Evolutionary conservation across 371 early-diverging fungal genomes (phyloP), one percentile per base, ranked within the genome.

Genomic region (Lichtheimia corymbifera): DNA sequence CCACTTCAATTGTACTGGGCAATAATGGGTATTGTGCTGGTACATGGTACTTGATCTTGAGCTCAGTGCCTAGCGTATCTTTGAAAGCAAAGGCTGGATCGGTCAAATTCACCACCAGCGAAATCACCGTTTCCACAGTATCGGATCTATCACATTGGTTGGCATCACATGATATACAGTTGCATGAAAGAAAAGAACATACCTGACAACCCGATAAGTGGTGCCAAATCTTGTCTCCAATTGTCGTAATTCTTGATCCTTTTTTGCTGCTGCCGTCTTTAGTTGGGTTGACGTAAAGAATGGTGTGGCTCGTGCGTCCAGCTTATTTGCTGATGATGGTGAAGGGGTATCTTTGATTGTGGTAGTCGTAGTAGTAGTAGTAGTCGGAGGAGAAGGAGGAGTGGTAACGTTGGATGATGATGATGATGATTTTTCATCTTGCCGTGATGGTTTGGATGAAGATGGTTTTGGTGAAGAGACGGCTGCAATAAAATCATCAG

Each of bases 211-310:
- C 14, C 66, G 67, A 41, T 72, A 74, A 1, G 70, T 66, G 20
- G 72, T 68, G 27, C 80, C 74, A 58, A 86, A 84, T 4, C 84
- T 75, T 3, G 82, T 73, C 50, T 80, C 65, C 20, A 86, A 58
- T 28, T 70, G 70, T 17, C 55, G 9, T 13, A 70, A 17, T 50
- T 70, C 70, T 45, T 58, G 41, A 41, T 50, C 50, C 9, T 63
- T 62, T 6, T 50, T 62, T 3, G 43, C 40, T 22, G 47, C 30
- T 5, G 56, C 63, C 18, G 49, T 55, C 25, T 41, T 11, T 17
- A 55, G 53, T 25, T 63, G 60, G 3, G 41, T 42, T 12, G 56
- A 22, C 12, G 60, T 59, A 52, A 42, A 64, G 52, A 55, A 47
- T 27, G 58, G 60, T 17, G 20, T 43, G 5, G 63, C 63, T 5